phyloP scores from a whole-genome alignment of 495 filamentous ascomycete species.

The Parmelia sp. region DNA sequence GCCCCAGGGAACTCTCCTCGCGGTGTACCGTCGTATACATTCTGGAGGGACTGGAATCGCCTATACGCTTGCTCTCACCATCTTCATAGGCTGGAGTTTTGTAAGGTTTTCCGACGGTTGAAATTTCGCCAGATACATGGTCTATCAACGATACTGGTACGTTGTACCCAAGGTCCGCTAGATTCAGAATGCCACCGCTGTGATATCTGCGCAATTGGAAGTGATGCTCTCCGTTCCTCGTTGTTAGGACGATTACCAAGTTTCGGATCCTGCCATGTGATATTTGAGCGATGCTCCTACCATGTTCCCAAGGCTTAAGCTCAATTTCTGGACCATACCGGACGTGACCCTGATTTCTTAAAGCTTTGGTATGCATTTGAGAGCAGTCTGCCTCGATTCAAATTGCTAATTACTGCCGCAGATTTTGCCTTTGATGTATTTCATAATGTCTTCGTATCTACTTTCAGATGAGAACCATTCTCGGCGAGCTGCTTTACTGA shows the following conservation, averaged over 20 bases:
- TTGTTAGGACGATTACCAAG: not conserved
- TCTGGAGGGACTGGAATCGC: not conserved
- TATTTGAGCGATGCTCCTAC: not conserved
- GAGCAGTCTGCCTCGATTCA: not conserved
- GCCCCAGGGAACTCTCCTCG: not conserved
- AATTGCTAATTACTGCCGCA: not conserved
- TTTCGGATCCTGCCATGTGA: not conserved
- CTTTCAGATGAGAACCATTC: constrained; percentile 1
- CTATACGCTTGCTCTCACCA: not conserved
- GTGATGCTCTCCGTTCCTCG: too few species aligned
- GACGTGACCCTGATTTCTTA: not conserved
- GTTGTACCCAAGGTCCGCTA: not conserved
- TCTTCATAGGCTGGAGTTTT: not conserved
- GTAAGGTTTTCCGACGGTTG: not conserved
- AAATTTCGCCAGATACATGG: not conserved
- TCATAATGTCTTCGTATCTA: constrained; percentile 2
- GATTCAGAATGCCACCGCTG: not conserved
- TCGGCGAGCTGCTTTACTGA: constrained; percentile 7
- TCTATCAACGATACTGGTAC: constrained; percentile 3
- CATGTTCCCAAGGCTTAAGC: not conserved
- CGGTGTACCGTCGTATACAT: not conserved
- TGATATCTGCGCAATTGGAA: too few species aligned
- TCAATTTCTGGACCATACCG: not conserved
- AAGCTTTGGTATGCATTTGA: constrained; percentile 8
- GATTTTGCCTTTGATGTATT: not conserved